Percentiles rank a stretch among this genome's conserved stretches.
Conservation (phyloP, 163 green algal genomes). For the Scenedesmus sp. region DNA sequence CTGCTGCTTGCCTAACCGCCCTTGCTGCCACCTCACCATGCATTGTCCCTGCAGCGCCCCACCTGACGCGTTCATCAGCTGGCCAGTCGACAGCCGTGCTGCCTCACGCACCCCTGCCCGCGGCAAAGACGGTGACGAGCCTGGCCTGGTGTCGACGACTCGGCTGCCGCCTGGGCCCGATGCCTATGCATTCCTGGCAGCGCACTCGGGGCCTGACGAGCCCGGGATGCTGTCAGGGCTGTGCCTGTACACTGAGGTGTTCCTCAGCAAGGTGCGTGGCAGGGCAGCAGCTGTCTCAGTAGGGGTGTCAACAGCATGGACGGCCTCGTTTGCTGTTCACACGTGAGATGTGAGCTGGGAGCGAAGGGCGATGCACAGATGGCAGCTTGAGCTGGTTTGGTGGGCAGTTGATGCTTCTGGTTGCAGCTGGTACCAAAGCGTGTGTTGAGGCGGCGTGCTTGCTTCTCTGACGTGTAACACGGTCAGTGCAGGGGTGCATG, state of each 20-base stretch:
- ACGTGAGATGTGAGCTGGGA: too few relatives aligned
- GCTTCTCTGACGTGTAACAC: too few relatives aligned
- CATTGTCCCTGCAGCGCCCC: slow-evolving; percentile 4
- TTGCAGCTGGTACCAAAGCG: not conserved
- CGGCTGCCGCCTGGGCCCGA: slow-evolving; percentile 36
- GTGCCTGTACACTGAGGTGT: slow-evolving; percentile 49
- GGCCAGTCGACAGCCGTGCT: slow-evolving; percentile 21
- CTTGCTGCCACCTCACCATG: not conserved
- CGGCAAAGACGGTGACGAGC: slow-evolving; percentile 19
- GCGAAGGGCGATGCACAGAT: too few relatives aligned
- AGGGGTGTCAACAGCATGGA: too few relatives aligned
- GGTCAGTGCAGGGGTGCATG: not conserved
- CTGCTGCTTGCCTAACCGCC: not conserved
- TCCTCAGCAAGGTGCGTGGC: slow-evolving; percentile 8
- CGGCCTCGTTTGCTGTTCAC: too few relatives aligned
- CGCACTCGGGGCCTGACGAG: slow-evolving; percentile 14
- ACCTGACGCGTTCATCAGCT: slow-evolving; percentile 19
- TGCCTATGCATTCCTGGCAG: slow-evolving; percentile 18
- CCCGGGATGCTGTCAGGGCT: slow-evolving; percentile 48
- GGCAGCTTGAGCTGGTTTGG: too few relatives aligned
- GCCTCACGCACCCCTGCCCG: not conserved
- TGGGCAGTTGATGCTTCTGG: not conserved
- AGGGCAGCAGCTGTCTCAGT: not conserved
- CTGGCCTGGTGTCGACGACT: slow-evolving; percentile 6
- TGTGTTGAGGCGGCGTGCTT: not conserved